These are phyloP conservation scores for Epichloe typhina DNA, from an alignment of 2,329 filamentous ascomycete genomes.

Conservation along the genomic window DNA sequence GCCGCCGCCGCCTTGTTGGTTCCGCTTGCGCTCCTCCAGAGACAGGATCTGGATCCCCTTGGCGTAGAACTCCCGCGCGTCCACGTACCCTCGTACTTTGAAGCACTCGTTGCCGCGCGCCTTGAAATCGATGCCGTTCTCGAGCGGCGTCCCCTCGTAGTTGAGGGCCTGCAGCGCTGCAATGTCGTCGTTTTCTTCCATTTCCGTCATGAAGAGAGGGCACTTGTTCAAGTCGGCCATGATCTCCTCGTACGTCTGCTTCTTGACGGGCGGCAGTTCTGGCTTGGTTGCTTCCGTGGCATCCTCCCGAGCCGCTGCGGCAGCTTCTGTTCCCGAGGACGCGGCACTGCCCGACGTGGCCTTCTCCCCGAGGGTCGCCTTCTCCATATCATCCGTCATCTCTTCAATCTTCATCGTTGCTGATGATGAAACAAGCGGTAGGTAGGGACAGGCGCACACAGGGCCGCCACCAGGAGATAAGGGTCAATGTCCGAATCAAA, in stretches of 20 bases:
- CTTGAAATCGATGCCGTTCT: slow-evolving; percentile 75
- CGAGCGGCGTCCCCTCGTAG: slow-evolving; percentile 80
- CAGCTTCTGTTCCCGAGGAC: background rate
- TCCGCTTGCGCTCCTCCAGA: slow-evolving; percentile 44
- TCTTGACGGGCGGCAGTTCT: slow-evolving; percentile 31
- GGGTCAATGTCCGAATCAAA: too few species aligned
- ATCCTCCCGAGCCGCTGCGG: background rate
- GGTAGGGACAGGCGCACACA: background rate
- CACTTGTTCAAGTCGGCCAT: slow-evolving; percentile 44
- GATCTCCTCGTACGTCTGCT: slow-evolving; percentile 42
- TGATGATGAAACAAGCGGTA: background rate
- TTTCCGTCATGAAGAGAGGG: slow-evolving; percentile 91
- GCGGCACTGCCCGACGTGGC: background rate
- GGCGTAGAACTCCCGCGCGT: slow-evolving; percentile 84
- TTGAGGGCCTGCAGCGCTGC: slow-evolving; percentile 82
- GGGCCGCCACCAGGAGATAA: background rate
- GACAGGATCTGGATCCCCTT: slow-evolving; percentile 68
- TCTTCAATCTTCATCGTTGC: slow-evolving; percentile 27
- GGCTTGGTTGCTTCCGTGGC: slow-evolving; percentile 21
- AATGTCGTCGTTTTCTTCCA: slow-evolving; percentile 72
- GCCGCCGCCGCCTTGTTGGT: slow-evolving; percentile 10
- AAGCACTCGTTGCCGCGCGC: slow-evolving; percentile 89
- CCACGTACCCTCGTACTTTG: slow-evolving; percentile 55
- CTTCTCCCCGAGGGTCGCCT: slow-evolving; percentile 15
- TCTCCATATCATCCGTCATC: slow-evolving; percentile 27